Evolutionary conservation across 2,329 filamentous ascomycete genomes (phyloP).

Genomic region (Gliomastix tumulicola): DNA sequence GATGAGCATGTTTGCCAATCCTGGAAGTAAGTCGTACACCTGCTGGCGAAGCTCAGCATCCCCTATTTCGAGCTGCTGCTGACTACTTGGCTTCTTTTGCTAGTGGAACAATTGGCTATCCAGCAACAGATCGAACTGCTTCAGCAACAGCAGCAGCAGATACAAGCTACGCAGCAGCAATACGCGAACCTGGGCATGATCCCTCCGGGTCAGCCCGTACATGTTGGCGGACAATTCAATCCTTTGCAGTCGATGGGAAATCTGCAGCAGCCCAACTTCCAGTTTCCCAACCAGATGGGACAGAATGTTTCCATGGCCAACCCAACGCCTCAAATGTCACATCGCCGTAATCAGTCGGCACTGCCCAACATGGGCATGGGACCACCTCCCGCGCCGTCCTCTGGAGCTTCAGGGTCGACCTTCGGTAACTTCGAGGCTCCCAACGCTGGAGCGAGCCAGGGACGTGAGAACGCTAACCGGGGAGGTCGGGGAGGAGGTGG

Average conservation of each 20-base stretch:
- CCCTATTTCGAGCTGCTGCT: neutral
- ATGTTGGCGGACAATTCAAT: slow-evolving; percentile 64
- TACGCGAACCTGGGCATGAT: slow-evolving; percentile 98
- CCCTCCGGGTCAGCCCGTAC: slow-evolving; percentile 70
- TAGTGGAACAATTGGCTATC: slow-evolving; percentile 96
- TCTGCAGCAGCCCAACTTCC: slow-evolving; percentile 76
- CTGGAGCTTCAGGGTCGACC: slow-evolving; percentile 70
- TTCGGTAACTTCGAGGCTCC: slow-evolving; percentile 75
- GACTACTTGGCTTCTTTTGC: slow-evolving; percentile 4
- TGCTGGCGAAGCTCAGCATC: slow-evolving; percentile 1
- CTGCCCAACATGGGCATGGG: slow-evolving; percentile 89
- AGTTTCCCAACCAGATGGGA: slow-evolving; percentile 75
- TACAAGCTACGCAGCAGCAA: slow-evolving; percentile 92
- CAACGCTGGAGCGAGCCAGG: slow-evolving; percentile 12
- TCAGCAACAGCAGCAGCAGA: slow-evolving; percentile 96
- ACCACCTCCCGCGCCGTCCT: slow-evolving; percentile 83
- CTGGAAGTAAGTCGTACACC: slow-evolving; percentile 48
- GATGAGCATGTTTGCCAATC: slow-evolving; percentile 81
- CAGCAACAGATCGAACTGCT: slow-evolving; percentile 97
- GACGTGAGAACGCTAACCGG: slow-evolving; percentile 35
- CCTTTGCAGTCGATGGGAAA: slow-evolving; percentile 76
- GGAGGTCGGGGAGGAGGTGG: slow-evolving; percentile 69
- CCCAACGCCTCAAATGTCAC: slow-evolving; percentile 70
- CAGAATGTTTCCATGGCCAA: slow-evolving; percentile 65
- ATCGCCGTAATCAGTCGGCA: slow-evolving; percentile 97